phyloP scores from a whole-genome alignment of 2,329 filamentous ascomycete species.

The Lasiodiplodia theobromae region DNA sequence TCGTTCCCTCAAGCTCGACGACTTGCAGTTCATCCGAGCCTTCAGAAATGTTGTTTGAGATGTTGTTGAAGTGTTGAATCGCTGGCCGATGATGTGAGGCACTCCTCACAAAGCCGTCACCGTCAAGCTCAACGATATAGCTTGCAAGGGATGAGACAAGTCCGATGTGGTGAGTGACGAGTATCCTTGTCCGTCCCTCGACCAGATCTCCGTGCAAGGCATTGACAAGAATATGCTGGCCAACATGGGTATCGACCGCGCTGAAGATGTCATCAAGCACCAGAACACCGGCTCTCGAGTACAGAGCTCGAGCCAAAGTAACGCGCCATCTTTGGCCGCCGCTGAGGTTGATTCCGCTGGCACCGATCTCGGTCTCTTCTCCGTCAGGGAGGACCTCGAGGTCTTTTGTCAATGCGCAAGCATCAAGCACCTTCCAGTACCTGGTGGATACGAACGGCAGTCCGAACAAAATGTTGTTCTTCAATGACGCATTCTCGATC shows the following conservation, averaged over 20 bases:
- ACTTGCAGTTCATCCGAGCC: constrained; percentile 42
- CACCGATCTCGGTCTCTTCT: constrained; percentile 85
- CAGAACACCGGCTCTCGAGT: constrained; percentile 78
- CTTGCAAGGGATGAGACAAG: neutral
- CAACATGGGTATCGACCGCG: constrained; percentile 68
- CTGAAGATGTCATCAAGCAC: constrained; percentile 82
- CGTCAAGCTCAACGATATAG: neutral
- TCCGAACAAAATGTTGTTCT: constrained; percentile 84
- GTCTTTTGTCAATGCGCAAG: constrained; percentile 79
- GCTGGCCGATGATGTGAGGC: neutral
- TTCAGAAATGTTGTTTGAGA: too few relatives aligned
- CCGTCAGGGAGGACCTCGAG: constrained; percentile 83
- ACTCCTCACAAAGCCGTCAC: too few relatives aligned
- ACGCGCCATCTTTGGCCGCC: constrained; percentile 77
- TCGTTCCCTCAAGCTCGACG: constrained; percentile 62
- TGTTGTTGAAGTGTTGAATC: constrained; percentile 40
- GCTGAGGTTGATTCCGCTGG: constrained; percentile 88
- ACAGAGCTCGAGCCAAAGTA: constrained; percentile 79
- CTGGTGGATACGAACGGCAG: constrained; percentile 71
- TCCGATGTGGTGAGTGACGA: constrained; percentile 13
- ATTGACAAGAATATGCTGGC: constrained; percentile 25
- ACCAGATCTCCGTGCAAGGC: constrained; percentile 24
- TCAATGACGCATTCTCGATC: constrained; percentile 86
- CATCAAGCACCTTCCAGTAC: constrained; percentile 77
- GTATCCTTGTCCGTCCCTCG: neutral